These are phyloP conservation scores for Paraleonurus japonicus DNA, from an alignment of 257 asterid genomes.

Conservation along the genomic window DNA sequence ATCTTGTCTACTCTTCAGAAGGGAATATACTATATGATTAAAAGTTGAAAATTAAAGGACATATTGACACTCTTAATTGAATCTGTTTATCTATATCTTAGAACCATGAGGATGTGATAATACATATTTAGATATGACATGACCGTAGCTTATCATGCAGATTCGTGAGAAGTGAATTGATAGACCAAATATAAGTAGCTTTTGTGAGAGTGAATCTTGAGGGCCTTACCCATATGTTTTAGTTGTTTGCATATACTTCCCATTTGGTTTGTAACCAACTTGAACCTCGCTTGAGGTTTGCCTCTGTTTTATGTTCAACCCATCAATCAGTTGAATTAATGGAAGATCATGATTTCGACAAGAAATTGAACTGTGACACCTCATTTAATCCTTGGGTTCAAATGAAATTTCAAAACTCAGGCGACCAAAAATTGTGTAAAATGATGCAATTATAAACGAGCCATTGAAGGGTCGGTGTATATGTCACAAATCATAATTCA, in stretches of 20 bases:
- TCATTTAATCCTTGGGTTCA: no score
- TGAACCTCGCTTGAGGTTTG: background rate
- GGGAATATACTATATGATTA: background rate
- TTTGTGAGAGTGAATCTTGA: background rate
- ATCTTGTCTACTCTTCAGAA: constrained; percentile 18
- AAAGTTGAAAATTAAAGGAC: constrained; percentile 9
- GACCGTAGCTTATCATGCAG: background rate
- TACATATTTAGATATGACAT: background rate
- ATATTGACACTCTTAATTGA: background rate
- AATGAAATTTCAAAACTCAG: background rate
- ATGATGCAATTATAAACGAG: background rate
- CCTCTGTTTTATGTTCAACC: no score
- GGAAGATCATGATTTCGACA: no score
- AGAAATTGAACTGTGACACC: no score
- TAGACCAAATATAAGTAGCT: background rate
- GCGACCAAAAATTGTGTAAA: background rate
- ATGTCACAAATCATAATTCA: background rate
- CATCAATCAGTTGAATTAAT: no score
- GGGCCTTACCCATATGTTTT: background rate
- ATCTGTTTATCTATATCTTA: background rate
- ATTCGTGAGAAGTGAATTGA: background rate
- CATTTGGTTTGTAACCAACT: no score
- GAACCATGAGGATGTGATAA: background rate
- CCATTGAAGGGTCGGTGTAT: background rate
- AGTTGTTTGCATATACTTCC: background rate